A percentile compares a stretch with the other conserved stretches of the same genome.
Evolutionary conservation across 2,329 filamentous ascomycete genomes (phyloP).

Genomic region (Septoria linicola): DNA sequence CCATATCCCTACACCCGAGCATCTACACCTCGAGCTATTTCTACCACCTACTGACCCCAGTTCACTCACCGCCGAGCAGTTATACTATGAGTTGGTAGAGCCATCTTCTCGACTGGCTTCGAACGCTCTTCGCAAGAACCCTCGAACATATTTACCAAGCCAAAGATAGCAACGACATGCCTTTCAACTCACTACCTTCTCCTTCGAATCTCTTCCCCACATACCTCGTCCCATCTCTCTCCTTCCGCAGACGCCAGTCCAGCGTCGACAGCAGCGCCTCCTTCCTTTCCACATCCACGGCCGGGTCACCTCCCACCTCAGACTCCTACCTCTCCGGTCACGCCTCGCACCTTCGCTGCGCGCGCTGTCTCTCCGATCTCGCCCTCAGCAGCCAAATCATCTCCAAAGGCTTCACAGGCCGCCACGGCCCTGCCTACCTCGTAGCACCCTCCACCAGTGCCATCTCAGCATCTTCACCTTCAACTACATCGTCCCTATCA

Average conservation of each 20-base stretch:
- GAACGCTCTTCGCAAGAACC: conserved; percentile 2
- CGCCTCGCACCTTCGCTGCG: conserved; percentile 58
- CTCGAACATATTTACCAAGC: not conserved
- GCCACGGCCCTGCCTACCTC: conserved; percentile 64
- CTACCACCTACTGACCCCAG: no score
- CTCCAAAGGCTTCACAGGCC: conserved; percentile 64
- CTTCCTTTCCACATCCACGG: conserved; percentile 34
- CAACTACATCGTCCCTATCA: conserved; percentile 22
- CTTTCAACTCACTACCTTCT: conserved; percentile 32
- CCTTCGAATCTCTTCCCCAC: conserved; percentile 49
- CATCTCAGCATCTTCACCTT: conserved; percentile 21
- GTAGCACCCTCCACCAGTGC: conserved; percentile 49
- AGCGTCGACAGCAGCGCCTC: conserved; percentile 41
- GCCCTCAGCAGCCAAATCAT: conserved; percentile 61
- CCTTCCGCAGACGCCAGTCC: conserved; percentile 49
- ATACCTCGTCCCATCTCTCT: conserved; percentile 51
- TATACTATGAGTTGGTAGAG: no score
- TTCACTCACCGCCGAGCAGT: no score
- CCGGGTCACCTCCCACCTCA: conserved; percentile 22
- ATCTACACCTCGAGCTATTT: no score
- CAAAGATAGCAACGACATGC: conserved; percentile 23
- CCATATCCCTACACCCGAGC: no score
- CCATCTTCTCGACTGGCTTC: no score
- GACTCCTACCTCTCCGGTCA: conserved; percentile 47
- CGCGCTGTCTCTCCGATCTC: conserved; percentile 59